These are phyloP conservation scores for Nymphaea colorata DNA, from an alignment of 164 flowering plant genomes.

Conservation along the genomic window DNA sequence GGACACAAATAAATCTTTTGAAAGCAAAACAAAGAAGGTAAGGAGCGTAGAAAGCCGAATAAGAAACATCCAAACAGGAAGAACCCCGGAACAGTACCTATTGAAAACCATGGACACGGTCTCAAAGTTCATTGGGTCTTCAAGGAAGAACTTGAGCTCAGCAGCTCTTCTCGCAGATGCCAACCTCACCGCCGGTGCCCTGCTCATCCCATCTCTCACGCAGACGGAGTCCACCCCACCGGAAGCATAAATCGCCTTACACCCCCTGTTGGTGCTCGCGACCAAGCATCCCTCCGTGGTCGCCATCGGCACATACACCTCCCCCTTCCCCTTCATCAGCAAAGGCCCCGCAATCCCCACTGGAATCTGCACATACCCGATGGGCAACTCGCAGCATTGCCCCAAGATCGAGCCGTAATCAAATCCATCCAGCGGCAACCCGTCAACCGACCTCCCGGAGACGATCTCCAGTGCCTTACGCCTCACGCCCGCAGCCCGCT, in stretches of 20 bases:
- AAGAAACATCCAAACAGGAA: no score
- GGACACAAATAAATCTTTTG: no score
- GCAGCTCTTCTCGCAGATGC: constrained; percentile 46
- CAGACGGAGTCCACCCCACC: constrained; percentile 52
- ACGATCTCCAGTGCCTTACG: constrained; percentile 60
- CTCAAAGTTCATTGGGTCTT: constrained; percentile 48
- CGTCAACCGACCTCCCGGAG: constrained; percentile 49
- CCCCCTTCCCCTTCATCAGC: constrained; percentile 42
- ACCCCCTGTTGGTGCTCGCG: constrained; percentile 69
- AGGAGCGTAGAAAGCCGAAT: no score
- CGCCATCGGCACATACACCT: constrained; percentile 81
- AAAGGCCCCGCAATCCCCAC: constrained; percentile 80
- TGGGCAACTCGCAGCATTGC: constrained; percentile 95
- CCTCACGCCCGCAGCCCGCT: constrained; percentile 58
- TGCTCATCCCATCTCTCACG: constrained; percentile 50
- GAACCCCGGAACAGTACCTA: constrained; percentile 12
- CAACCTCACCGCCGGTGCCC: constrained; percentile 71
- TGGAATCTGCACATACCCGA: constrained; percentile 92
- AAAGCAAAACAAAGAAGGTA: no score
- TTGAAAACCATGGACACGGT: constrained; percentile 39
- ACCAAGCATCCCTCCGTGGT: constrained; percentile 86
- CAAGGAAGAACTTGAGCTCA: constrained; percentile 47
- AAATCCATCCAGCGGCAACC: constrained; percentile 67
- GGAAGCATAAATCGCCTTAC: constrained; percentile 54
- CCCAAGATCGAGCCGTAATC: constrained; percentile 81